Base-by-base conservation (phyloP, 2,329 filamentous ascomycete species). In the Plectosphaerella cucumerina region DNA sequence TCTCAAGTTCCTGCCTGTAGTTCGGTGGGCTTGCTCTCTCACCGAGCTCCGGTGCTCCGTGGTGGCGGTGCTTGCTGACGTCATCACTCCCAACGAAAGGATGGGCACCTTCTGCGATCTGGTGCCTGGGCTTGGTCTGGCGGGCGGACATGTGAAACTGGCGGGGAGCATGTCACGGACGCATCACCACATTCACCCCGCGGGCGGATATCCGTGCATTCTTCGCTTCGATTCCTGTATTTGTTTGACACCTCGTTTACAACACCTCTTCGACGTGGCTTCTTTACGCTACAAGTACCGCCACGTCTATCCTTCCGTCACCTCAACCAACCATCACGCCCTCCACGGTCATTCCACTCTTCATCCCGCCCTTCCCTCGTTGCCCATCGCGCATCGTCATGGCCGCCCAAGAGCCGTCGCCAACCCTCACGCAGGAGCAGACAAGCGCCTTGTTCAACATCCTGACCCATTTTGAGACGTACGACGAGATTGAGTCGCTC, bases 401-500 rank as follows among this genome's bases (percentile, higher is more conserved):
- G 53, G 48, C 42, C 18, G 31, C 46, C 23, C 35, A 33, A 10
- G 43, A 43, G 12, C n/a, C 48, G n/a, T 31, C 53, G 11, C n/a
- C 37, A 6, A 42, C 52, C 57, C 62, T 70, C 44, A 64, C 62
- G 39, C 56, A 59, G 20, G 61, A 65, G 53, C 80, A 84, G 58
- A 66, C 75, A 8, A 69, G 70, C 47, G 79, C 81, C 14, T 72
- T 84, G 15, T 76, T 84, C 56, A 77, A 84, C 59, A 81, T 85
- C 48, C 73, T 85, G 50, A 78, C 78, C 31, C 81, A 84, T 59
- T 62, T 78, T 55, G 74, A 84, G 64, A 81, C 79, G 1, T 85
- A 84, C 58, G 67, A 77, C 12, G 89, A 94, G 67, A 87, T 90
- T 54, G 79, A 86, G 62, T 78, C 77, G 54, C 90, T 92, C 75